A percentile compares a stretch with the other conserved stretches of the same genome.
phyloP scores from a whole-genome alignment of 306 rosid species.

The Clitoria ternatea region DNA sequence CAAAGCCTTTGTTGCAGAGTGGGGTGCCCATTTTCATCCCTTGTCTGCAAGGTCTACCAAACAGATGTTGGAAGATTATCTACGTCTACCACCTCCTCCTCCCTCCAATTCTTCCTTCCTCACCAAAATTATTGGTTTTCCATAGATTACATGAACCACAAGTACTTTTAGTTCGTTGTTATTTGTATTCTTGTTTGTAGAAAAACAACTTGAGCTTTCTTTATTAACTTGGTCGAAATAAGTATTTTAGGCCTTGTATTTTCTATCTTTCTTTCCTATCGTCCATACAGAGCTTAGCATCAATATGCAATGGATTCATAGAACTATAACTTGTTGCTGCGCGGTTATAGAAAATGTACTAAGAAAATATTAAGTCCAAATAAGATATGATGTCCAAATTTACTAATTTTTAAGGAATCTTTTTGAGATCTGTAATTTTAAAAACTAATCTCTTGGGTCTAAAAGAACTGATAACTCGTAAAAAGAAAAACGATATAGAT shows the following conservation, averaged over 20 bases:
- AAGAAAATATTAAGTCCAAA: neutral
- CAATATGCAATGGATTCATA: no score
- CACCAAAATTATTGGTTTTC: conserved; percentile 53
- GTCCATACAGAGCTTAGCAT: no score
- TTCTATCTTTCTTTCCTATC: neutral
- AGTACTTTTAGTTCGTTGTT: no score
- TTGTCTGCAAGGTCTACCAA: conserved; percentile 62
- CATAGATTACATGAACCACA: neutral
- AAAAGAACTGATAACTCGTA: neutral
- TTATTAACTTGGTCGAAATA: neutral
- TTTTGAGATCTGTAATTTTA: neutral
- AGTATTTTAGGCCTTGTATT: neutral
- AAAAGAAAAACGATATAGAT: neutral
- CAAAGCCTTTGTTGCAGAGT: conserved; percentile 49
- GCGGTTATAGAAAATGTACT: neutral
- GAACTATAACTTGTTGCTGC: no score
- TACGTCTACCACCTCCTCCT: conserved; percentile 28
- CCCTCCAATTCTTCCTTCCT: conserved; percentile 35
- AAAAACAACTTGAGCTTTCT: neutral
- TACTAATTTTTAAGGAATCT: neutral
- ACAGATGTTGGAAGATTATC: conserved; percentile 70
- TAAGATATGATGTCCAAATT: neutral
- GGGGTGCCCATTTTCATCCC: conserved; percentile 73
- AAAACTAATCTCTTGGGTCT: no score
- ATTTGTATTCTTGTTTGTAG: neutral